Percentiles rank a stretch among this genome's conserved stretches.
Conservation (phyloP, 1,139 yeast species). For the Suhomyces wounanorum region DNA sequence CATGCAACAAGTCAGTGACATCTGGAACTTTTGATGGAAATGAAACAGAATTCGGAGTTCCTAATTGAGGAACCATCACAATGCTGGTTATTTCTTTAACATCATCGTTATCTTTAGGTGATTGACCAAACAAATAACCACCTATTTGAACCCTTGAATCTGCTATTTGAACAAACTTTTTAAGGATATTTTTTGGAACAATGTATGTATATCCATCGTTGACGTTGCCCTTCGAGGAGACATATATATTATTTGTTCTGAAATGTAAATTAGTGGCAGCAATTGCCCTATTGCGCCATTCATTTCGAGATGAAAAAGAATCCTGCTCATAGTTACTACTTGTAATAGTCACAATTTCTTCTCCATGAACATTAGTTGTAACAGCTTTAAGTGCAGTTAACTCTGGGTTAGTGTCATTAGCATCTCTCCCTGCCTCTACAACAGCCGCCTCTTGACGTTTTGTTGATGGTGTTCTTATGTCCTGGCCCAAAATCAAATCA, state of each 20-base stretch:
- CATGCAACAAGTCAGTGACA: constrained; percentile 25
- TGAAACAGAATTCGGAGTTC: constrained; percentile 66
- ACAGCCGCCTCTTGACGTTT: constrained; percentile 78
- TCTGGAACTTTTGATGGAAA: constrained; percentile 55
- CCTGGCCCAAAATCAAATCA: constrained; percentile 93
- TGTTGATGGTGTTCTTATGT: constrained; percentile 85
- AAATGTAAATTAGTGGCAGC: constrained; percentile 72
- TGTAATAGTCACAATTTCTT: constrained; percentile 90
- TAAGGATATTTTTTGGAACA: constrained; percentile 78
- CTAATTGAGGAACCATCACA: constrained; percentile 87
- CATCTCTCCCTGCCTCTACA: constrained; percentile 54
- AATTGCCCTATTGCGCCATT: constrained; percentile 90
- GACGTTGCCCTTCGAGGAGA: constrained; percentile 47
- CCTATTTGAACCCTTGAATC: constrained; percentile 85
- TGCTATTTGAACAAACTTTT: constrained; percentile 76
- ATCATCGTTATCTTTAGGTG: constrained; percentile 68
- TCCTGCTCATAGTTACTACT: constrained; percentile 88
- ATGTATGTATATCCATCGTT: constrained; percentile 64
- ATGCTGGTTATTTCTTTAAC: constrained; percentile 78
- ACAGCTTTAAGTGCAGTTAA: constrained; percentile 81
- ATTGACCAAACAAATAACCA: constrained; percentile 74
- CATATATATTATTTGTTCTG: constrained; percentile 76
- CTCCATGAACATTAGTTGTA: constrained; percentile 93
- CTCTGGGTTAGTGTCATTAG: constrained; percentile 35
- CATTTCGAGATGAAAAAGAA: constrained; percentile 79